A percentile compares a stretch with the other conserved stretches of the same genome.
phyloP scores from a whole-genome alignment of 768 basidiomycete species.

The Udeniomyces megalosporus region DNA sequence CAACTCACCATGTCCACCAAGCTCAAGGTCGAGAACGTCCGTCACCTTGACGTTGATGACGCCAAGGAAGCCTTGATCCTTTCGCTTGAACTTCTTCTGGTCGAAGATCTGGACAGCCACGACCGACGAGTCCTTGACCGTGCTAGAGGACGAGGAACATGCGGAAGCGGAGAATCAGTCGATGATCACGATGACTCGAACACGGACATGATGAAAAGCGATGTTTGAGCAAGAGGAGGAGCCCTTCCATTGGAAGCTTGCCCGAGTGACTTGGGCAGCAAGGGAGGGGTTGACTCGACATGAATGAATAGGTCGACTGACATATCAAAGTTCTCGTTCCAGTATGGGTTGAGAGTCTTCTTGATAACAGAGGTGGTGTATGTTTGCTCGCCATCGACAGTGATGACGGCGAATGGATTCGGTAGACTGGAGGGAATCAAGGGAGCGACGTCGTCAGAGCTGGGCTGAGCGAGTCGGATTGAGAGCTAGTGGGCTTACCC shows the following conservation, averaged over 20 bases:
- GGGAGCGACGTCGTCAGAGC: not conserved
- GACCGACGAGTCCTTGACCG: conserved; percentile 93
- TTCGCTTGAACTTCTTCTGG: conserved; percentile 96
- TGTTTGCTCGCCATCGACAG: conserved; percentile 94
- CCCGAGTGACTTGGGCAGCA: too few species aligned
- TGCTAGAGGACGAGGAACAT: conserved; percentile 35
- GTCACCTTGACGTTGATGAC: conserved; percentile 89
- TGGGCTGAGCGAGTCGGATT: too few species aligned
- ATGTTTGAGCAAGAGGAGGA: too few species aligned
- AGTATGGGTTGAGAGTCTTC: conserved; percentile 86
- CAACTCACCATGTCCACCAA: conserved; percentile 75
- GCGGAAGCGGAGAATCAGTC: too few species aligned
- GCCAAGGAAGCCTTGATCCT: conserved; percentile 94
- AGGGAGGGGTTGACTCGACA: too few species aligned
- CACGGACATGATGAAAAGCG: too few species aligned
- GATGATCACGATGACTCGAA: too few species aligned
- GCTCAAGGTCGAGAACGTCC: conserved; percentile 76
- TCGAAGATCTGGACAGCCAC: conserved; percentile 82
- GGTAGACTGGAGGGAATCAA: conserved; percentile 45
- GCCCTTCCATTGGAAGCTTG: not conserved
- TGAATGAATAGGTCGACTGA: conserved; percentile 34
- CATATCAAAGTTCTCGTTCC: conserved; percentile 99
- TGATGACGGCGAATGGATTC: conserved; percentile 95
- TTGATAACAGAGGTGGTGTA: conserved; percentile 94
- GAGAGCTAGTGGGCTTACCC: not conserved